Conservation (phyloP, 2,329 filamentous ascomycete species). For the Madurella mycetomatis region DNA sequence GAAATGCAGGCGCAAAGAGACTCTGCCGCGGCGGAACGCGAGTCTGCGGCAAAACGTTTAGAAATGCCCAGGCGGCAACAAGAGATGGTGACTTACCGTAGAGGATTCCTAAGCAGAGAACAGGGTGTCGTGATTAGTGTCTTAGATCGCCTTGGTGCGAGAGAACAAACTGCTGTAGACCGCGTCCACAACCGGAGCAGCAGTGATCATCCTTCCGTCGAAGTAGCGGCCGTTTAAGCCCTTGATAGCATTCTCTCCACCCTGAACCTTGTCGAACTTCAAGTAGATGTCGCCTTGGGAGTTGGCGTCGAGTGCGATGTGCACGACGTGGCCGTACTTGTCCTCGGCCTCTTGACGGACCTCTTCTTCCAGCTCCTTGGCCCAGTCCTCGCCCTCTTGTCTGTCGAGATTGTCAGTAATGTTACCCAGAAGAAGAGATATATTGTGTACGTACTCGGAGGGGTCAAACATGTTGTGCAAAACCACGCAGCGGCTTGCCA, state of each 20-base stretch:
- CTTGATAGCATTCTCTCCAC: constrained; percentile 95
- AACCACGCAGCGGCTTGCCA: constrained; percentile 89
- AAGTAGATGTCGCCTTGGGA: constrained; percentile 95
- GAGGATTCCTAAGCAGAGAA: constrained; percentile 43
- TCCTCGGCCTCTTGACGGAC: constrained; percentile 87
- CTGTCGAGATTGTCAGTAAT: constrained; percentile 46
- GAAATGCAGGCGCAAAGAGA: not conserved
- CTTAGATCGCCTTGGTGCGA: constrained; percentile 75
- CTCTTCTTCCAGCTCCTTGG: constrained; percentile 91
- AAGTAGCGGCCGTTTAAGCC: constrained; percentile 97
- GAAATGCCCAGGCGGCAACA: not conserved
- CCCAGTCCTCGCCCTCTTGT: constrained; percentile 82
- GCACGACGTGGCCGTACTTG: constrained; percentile 96
- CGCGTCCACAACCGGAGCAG: constrained; percentile 93
- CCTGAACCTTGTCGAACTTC: constrained; percentile 94
- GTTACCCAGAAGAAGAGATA: not conserved
- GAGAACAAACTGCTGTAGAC: constrained; percentile 97
- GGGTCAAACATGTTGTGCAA: constrained; percentile 95
- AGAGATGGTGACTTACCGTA: constrained; percentile 16
- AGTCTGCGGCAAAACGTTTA: constrained; percentile 4
- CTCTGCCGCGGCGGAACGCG: not conserved
- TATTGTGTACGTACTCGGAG: constrained; percentile 64
- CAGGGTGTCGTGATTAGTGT: constrained; percentile 49
- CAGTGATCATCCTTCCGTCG: constrained; percentile 86
- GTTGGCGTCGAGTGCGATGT: constrained; percentile 91